Evolutionary conservation across 768 basidiomycete genomes (phyloP).

Genomic region (Panellus pusillus): DNA sequence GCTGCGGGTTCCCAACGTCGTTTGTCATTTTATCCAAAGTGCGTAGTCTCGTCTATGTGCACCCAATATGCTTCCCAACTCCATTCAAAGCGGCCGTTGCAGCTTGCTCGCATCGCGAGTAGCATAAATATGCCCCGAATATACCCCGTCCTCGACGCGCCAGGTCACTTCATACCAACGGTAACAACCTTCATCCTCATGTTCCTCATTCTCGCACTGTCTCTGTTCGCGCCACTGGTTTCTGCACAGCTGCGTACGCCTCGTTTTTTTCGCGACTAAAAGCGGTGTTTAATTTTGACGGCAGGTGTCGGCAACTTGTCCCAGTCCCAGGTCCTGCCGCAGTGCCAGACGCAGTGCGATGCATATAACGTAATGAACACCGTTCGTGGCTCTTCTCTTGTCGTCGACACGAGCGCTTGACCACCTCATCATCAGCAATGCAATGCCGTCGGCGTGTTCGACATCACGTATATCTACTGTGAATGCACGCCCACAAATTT

Average conservation of each 20-base stretch:
- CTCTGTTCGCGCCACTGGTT: not conserved
- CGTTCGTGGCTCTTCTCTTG: not conserved
- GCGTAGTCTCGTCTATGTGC: too few species aligned
- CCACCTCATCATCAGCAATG: constrained; percentile 4
- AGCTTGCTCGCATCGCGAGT: too few species aligned
- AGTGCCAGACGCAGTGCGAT: constrained; percentile 12
- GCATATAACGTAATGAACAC: constrained; percentile 18
- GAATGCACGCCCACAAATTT: constrained; percentile 20
- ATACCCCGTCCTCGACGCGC: not conserved
- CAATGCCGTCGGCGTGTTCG: constrained; percentile 16
- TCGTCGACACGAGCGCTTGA: too few species aligned
- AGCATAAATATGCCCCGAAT: too few species aligned
- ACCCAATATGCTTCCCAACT: too few species aligned
- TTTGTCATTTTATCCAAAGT: too few species aligned
- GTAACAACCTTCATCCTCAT: not conserved
- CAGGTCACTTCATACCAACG: constrained; percentile 7
- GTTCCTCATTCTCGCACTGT: not conserved
- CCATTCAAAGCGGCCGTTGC: too few species aligned
- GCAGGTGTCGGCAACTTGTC: constrained; percentile 19
- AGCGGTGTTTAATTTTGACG: not conserved
- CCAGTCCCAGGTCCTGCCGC: constrained; percentile 15
- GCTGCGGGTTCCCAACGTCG: too few species aligned
- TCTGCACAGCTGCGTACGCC: constrained; percentile 11
- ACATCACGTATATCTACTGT: constrained; percentile 21
- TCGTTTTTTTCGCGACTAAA: too few species aligned